Evolutionary conservation across 768 basidiomycete genomes (phyloP), one percentile per base, ranked within the genome.

Genomic region (Nidularia sp.): DNA sequence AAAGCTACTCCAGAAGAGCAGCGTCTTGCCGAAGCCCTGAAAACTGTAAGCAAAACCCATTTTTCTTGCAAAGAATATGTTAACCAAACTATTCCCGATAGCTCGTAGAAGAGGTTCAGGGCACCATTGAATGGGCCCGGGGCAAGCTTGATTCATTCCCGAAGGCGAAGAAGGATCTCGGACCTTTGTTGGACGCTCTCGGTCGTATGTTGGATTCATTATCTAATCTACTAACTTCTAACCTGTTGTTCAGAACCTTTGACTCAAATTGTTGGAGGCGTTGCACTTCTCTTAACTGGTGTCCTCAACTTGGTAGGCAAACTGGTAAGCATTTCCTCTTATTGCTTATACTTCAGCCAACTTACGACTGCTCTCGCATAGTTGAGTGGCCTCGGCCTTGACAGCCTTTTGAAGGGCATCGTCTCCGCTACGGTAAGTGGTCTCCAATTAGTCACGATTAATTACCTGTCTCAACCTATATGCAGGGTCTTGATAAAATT

Each of bases 241-340:
- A 50, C 41, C 15, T n/a, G 41, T 6, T 6, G 7, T 18, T 7
- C 51, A 69, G 67, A 71, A 55, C 71, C 68, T 8, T 49, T 71
- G 34, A 67, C 66, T 1, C 72, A 72, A 57, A 73, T 73, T 36
- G 64, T 72, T 29, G 67, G 69, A 13, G 71, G 70, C 15, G 69
- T 73, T 6, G 68, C 60, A 0, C 59, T 73, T 5, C 61, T 72
- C 1, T 60, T 73, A 6, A 60, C 66, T 9, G 70, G 69, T 29
- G 70, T 71, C 2, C 62, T 70, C 25, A 70, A 71, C 51, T 59
- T 73, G 3, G 53, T 73, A 5, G 69, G 70, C 3, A 62, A 58
- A 4, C 60, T 73, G 5, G 58, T 58, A 34, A 36, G 51, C 25
- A 29, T 29, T 29, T 29, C 4, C 25, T 29, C 25, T 29, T 29